Percentiles rank a stretch among this genome's conserved stretches.
These are phyloP conservation scores for Cladosporium cucumerinum DNA, from an alignment of 2,329 filamentous ascomycete genomes.

Conservation along the genomic window DNA sequence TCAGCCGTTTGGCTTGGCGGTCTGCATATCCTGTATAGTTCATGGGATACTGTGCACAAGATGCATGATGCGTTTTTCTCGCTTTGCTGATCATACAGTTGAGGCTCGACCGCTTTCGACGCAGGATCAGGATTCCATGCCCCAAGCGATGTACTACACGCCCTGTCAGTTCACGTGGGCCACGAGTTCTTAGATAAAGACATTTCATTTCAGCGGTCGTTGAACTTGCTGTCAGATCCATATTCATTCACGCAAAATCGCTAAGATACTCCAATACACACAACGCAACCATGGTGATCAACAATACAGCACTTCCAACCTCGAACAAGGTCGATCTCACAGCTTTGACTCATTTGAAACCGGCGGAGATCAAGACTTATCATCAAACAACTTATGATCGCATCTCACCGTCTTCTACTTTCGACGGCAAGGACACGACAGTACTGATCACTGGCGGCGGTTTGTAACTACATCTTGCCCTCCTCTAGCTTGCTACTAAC, in stretches of 20 bases:
- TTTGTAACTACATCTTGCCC: not conserved
- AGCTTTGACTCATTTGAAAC: not conserved
- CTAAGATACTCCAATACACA: no score
- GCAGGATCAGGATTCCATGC: not conserved
- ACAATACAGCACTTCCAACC: not conserved
- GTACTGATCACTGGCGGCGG: conserved; percentile 27
- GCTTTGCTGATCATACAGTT: not conserved
- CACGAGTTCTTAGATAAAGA: not conserved
- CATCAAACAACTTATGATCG: conserved; percentile 24
- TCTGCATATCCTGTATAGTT: not conserved
- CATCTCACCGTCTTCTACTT: conserved; percentile 21
- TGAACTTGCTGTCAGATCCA: not conserved
- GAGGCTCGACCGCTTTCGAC: not conserved
- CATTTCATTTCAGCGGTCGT: not conserved
- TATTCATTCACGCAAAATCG: not conserved
- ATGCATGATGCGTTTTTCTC: not conserved
- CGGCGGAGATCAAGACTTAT: conserved; percentile 22
- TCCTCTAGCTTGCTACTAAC: not conserved
- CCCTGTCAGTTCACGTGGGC: not conserved
- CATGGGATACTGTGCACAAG: not conserved
- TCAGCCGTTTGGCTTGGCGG: not conserved
- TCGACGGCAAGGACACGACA: conserved; percentile 25
- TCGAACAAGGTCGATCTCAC: not conserved
- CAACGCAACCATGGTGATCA: not conserved
- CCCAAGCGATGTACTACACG: not conserved